A percentile compares a stretch with the other conserved stretches of the same genome.
Evolutionary conservation across 192 early-diverging fungal species (phyloP).

Genomic region (Entophlyctis luteolus): DNA sequence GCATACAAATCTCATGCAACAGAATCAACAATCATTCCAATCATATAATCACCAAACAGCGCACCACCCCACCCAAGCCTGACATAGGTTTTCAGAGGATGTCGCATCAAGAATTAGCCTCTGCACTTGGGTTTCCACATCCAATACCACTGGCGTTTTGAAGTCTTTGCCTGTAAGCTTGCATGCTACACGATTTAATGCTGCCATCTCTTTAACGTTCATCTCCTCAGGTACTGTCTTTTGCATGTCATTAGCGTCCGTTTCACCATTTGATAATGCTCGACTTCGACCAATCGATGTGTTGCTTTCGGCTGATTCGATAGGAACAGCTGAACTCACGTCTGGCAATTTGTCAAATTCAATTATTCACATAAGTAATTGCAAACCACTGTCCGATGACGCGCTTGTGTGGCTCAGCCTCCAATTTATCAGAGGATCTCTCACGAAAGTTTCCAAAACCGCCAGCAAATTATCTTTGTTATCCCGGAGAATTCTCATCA

Average conservation of each 20-base stretch:
- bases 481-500: conserved; percentile 88
- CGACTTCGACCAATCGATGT: conserved; percentile 60
- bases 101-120: conserved; percentile 80
- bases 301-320: too few species aligned
- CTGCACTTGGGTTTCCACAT: conserved; percentile 75
- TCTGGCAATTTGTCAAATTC: too few species aligned
- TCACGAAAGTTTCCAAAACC: conserved; percentile 94
- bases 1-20: too few species aligned
- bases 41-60: not conserved
- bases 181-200: conserved; percentile 79
- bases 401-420: too few species aligned
- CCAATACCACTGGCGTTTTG: conserved; percentile 63
- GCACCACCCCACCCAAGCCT: conserved; percentile 32
- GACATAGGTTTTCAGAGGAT: conserved; percentile 76
- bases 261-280: conserved; percentile 15
- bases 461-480: conserved; percentile 98
- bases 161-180: conserved; percentile 82
- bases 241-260: not conserved
- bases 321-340: too few species aligned
- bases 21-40: too few species aligned
- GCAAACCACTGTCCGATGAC: too few species aligned
- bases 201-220: conserved; percentile 68
- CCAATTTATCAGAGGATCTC: conserved; percentile 94
- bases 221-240: conserved; percentile 42
- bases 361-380: too few species aligned